phyloP scores from a whole-genome alignment of 2,329 filamentous ascomycete species.

The Aureobasidium sp. region DNA sequence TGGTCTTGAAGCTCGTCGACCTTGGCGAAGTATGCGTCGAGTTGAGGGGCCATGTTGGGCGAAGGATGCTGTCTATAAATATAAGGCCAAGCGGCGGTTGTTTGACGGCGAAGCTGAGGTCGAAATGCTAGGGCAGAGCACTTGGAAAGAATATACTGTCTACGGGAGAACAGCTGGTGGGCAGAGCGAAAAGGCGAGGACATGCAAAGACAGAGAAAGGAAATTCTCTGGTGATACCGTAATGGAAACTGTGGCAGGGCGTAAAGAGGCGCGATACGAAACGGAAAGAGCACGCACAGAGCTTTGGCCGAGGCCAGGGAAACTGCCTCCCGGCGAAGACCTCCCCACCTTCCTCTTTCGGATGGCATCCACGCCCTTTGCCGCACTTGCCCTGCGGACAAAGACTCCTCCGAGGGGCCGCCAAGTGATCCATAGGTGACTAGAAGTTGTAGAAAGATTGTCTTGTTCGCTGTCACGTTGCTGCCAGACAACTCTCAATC shows the following conservation, averaged over 20 bases:
- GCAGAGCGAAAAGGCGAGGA: not conserved
- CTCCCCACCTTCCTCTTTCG: slow-evolving; percentile 12
- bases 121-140: not conserved
- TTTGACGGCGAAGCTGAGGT: not conserved
- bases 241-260: slow-evolving; percentile 1
- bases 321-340: not conserved
- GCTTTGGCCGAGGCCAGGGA: not conserved
- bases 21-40: slow-evolving; percentile 89
- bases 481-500: not conserved
- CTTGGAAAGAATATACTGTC: not conserved
- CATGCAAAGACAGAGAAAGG: not conserved
- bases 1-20: slow-evolving; percentile 70
- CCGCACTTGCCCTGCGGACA: not conserved
- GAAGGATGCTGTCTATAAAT: slow-evolving; percentile 34
- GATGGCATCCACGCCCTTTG: not conserved
- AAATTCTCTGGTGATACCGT: slow-evolving; percentile 2
- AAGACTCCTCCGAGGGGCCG: not conserved
- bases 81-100: slow-evolving; percentile 21
- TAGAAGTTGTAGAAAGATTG: not conserved
- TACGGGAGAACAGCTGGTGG: slow-evolving; percentile 1
- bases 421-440: not conserved
- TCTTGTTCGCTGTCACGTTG: not conserved
- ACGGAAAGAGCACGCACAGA: not conserved
- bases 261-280: slow-evolving; percentile 4
- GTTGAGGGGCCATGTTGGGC: slow-evolving; percentile 70